Evolutionary conservation across 1,284 basidiomycete genomes (phyloP).

Genomic region (Irpex sp.): DNA sequence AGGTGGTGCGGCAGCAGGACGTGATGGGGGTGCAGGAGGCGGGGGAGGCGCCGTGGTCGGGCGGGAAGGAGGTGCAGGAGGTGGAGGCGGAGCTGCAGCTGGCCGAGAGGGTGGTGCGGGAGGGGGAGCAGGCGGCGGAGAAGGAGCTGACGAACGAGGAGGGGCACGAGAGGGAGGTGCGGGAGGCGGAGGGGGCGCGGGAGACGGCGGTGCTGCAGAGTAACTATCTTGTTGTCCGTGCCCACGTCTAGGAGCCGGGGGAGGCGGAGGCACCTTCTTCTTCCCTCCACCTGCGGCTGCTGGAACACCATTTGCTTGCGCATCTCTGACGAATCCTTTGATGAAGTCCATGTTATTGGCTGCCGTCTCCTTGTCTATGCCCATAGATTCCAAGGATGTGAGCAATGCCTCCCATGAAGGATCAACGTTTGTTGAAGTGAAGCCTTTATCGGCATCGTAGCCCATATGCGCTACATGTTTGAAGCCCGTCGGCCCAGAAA

Average conservation of each 20-base stretch:
- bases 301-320: constrained; percentile 35
- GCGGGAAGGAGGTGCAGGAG: constrained; percentile 23
- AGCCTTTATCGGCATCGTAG: constrained; percentile 84
- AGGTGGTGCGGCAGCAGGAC: constrained; percentile 30
- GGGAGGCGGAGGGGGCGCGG: constrained; percentile 16
- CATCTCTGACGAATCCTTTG: constrained; percentile 75
- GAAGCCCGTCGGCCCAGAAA: constrained; percentile 86
- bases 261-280: constrained; percentile 54
- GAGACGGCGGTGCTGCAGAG: constrained; percentile 17
- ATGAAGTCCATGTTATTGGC: constrained; percentile 87
- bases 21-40: constrained; percentile 33
- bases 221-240: constrained; percentile 32
- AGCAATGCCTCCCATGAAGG: constrained; percentile 87
- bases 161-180: constrained; percentile 19
- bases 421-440: constrained; percentile 87
- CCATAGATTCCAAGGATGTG: constrained; percentile 65
- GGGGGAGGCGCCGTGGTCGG: constrained; percentile 31
- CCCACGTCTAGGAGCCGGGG: constrained; percentile 40
- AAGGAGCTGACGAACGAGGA: constrained; percentile 12
- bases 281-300: constrained; percentile 25
- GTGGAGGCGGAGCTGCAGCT: constrained; percentile 24
- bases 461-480: constrained; percentile 96
- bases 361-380: constrained; percentile 63
- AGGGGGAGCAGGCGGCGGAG: constrained; percentile 14
- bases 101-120: constrained; percentile 25